Percentiles rank a stretch among this genome's conserved stretches.
Evolutionary conservation across 768 basidiomycete genomes (phyloP).

Genomic region (Lentinula edodes): DNA sequence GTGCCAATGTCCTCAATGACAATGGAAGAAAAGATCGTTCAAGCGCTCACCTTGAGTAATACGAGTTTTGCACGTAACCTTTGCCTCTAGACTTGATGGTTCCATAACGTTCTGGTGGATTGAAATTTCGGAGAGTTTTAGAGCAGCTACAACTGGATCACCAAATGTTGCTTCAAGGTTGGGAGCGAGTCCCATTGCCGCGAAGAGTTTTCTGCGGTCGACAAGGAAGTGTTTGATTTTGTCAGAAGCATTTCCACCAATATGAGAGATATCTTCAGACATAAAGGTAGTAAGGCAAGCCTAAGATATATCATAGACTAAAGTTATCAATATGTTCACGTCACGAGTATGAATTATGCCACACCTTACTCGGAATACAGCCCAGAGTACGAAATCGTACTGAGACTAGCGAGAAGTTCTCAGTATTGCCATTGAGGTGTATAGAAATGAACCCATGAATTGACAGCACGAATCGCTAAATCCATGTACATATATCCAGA

Average conservation of each 20-base stretch:
- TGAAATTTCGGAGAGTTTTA: not conserved
- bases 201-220: not conserved
- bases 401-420: not conserved
- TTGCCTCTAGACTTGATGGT: slow-evolving; percentile 1
- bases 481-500: too few species aligned
- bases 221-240: slow-evolving; percentile 1
- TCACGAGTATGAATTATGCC: not conserved
- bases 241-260: slow-evolving; percentile 5
- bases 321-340: not conserved
- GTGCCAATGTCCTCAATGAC: not conserved
- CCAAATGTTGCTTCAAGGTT: slow-evolving; percentile 1
- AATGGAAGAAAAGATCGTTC: not conserved
- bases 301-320: not conserved
- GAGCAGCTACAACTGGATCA: not conserved
- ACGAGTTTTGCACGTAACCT: not conserved
- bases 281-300: not conserved
- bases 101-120: not conserved
- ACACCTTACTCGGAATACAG: not conserved
- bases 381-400: not conserved
- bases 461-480: too few species aligned
- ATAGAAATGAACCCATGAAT: not conserved
- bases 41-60: not conserved
- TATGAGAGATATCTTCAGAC: slow-evolving; percentile 1
- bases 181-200: not conserved
- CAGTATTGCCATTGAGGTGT: not conserved